A percentile compares a stretch with the other conserved stretches of the same genome.
phyloP scores from a whole-genome alignment of 352 stramenopile genomes.

The Blastocystis sp. region DNA sequence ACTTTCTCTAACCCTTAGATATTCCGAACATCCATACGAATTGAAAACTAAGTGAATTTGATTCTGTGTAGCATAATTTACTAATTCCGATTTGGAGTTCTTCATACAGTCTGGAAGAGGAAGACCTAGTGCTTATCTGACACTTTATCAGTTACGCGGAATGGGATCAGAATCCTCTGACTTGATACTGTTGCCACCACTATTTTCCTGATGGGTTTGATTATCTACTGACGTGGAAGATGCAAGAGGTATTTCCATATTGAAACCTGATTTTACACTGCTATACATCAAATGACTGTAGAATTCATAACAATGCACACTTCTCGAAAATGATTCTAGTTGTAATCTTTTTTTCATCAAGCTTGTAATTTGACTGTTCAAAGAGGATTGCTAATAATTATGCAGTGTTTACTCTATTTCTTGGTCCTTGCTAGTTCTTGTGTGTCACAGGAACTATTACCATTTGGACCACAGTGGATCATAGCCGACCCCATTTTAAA shows the following conservation, averaged over 20 bases:
- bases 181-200: neutral
- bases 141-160: neutral
- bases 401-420: too few relatives aligned
- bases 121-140: neutral
- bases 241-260: too few relatives aligned
- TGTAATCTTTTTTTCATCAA: too few relatives aligned
- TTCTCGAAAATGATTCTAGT: too few relatives aligned
- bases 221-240: too few relatives aligned
- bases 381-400: too few relatives aligned
- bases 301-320: too few relatives aligned
- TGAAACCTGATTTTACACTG: too few relatives aligned
- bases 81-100: neutral
- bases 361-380: too few relatives aligned
- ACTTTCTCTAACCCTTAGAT: neutral
- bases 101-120: neutral
- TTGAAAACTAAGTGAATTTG: neutral
- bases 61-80: neutral
- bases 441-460: neutral
- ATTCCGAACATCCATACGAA: neutral
- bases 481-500: neutral
- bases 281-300: too few relatives aligned
- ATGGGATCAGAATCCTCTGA: neutral
- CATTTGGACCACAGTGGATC: neutral
- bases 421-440: too few relatives aligned
- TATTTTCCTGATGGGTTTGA: too few relatives aligned